These are phyloP conservation scores for Neurospora sp. DNA, from an alignment of 495 filamentous ascomycete species.

Conservation along the genomic window DNA sequence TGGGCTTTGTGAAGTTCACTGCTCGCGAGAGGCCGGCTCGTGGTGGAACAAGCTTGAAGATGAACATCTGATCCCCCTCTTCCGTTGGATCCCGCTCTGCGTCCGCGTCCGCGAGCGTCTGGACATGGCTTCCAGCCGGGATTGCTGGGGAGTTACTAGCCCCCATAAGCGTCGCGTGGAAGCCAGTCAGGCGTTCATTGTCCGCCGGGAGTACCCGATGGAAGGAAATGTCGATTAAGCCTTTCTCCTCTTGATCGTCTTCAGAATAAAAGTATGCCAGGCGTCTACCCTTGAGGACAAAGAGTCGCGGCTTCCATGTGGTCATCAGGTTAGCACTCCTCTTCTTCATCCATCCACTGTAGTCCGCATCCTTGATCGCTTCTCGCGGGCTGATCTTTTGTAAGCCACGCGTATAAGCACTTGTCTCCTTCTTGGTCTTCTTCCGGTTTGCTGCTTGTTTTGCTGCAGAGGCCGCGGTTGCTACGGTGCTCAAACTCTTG, in stretches of 20 bases:
- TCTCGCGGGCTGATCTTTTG: constrained; percentile 73
- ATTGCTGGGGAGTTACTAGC: constrained; percentile 66
- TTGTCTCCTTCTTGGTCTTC: constrained; percentile 83
- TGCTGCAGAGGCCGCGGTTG: constrained; percentile 28
- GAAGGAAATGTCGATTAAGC: constrained; percentile 92
- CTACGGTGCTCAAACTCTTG: constrained; percentile 41
- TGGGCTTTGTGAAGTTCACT: constrained; percentile 94
- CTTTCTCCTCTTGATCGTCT: constrained; percentile 81
- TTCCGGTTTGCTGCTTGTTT: constrained; percentile 39
- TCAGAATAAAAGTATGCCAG: constrained; percentile 96
- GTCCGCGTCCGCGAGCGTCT: constrained; percentile 39
- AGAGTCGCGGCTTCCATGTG: constrained; percentile 92
- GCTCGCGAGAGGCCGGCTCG: constrained; percentile 78
- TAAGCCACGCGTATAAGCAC: constrained; percentile 81
- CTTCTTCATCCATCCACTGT: constrained; percentile 99
- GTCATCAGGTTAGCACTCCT: constrained; percentile 89
- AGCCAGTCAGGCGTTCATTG: constrained; percentile 74
- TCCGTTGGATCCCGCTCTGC: constrained; percentile 32
- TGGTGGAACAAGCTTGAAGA: constrained; percentile 95
- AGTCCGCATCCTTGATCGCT: constrained; percentile 81
- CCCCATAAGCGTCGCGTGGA: constrained; percentile 88
- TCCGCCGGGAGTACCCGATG: constrained; percentile 95
- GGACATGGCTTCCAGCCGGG: constrained; percentile 53
- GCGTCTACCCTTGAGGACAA: constrained; percentile 81
- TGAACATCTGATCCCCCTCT: constrained; percentile 62